Base-by-base conservation (phyloP, 2,329 filamentous ascomycete species). In the Xylaria polymorpha region DNA sequence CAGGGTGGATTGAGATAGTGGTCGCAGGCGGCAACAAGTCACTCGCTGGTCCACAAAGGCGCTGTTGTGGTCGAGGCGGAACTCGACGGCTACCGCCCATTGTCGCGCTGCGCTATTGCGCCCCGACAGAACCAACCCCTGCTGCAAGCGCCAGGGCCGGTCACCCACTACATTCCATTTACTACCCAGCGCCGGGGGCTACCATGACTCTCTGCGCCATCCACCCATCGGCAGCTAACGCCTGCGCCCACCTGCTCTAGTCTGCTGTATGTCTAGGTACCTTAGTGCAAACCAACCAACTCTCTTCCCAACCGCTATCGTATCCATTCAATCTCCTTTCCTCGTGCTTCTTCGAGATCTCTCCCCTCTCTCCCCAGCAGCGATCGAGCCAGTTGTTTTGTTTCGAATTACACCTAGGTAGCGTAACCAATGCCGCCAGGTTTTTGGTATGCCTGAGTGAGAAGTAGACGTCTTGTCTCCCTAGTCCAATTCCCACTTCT, bases 321-420 rank as follows among this genome's bases (percentile, higher is more conserved):
- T 39, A 39, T 39, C 53, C 67, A 67, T 59, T 64, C 67, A 61
- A 59, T 71, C 67, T 68, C 69, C 57, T 69, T 67, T 69, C 70
- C 71, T 68, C 64, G 59, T 70, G 72, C 72, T 70, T 72, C 72
- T 70, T 74, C 71, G 51, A 66, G 48, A 69, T 64, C 63, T 69
- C 73, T 63, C 69, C 55, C 55, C 56, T 46, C 60, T 71, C 50
- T 32, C 53, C 32, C 57, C 55, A 61, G 48, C 61, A 62, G 67
- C 53, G 62, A 66, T 46, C 67, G 67, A 51, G 61, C 50, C 41
- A 51, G 57, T 43, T 43, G 20, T 53, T 68, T 61, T 61, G 62
- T 67, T 68, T 63, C 60, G 61, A 66, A 61, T 46, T 68, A 35
- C 66, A 61, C 53, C 39, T 39, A 35, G 58, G 63, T 46, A 37